Evolutionary conservation across 495 filamentous ascomycete genomes (phyloP).

Genomic region (Peziza echinospora): DNA sequence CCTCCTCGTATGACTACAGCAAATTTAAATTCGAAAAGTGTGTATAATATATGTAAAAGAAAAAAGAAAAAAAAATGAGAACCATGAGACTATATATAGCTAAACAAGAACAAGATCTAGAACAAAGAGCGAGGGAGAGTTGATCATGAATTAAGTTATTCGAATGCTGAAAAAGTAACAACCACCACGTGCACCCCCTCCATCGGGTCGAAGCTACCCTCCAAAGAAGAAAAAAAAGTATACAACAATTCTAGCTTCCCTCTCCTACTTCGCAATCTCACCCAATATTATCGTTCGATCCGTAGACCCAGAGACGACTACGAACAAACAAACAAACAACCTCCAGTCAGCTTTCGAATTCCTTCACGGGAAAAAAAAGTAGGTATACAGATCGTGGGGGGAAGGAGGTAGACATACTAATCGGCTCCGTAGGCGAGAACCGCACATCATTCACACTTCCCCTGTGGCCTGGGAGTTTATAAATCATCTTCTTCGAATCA

Average conservation of each 20-base stretch:
- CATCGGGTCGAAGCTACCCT: neutral
- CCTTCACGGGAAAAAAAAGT: too few species aligned
- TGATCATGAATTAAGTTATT: neutral
- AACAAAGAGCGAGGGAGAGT: too few species aligned
- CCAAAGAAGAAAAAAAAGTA: neutral
- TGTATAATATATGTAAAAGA: too few species aligned
- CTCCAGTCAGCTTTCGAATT: conserved; percentile 5
- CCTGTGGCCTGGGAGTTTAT: conserved; percentile 89
- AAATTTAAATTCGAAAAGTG: too few species aligned
- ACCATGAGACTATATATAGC: too few species aligned
- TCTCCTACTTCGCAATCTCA: conserved; percentile 38
- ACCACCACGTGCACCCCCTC: neutral
- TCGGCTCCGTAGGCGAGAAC: conserved; percentile 66
- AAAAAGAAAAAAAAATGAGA: too few species aligned
- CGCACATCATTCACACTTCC: conserved; percentile 89
- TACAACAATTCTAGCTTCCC: neutral
- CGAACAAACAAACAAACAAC: conserved; percentile 15
- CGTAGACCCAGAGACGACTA: conserved; percentile 64
- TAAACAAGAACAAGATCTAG: too few species aligned
- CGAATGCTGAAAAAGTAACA: neutral
- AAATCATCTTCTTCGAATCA: conserved; percentile 61
- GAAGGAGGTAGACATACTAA: conserved; percentile 42
- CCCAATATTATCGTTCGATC: conserved; percentile 61
- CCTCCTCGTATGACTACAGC: too few species aligned
- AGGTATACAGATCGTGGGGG: neutral